phyloP scores from a whole-genome alignment of 2,329 filamentous ascomycete species.

The Bipolaris gigantea region DNA sequence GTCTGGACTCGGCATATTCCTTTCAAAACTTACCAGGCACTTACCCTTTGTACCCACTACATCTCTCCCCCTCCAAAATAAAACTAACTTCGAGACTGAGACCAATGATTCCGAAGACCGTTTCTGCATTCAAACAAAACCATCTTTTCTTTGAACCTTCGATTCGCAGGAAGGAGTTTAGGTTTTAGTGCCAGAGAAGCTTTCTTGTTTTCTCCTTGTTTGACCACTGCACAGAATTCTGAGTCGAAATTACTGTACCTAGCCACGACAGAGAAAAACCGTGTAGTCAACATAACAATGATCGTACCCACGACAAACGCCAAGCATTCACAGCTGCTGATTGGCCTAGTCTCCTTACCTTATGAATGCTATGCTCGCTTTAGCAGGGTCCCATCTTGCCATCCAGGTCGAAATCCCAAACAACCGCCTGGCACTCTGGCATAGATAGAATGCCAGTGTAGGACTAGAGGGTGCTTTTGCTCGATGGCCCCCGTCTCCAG shows the following conservation, averaged over 20 bases:
- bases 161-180: no score
- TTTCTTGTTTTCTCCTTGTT: no score
- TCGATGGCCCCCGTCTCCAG: constrained; percentile 23
- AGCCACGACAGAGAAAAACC: no score
- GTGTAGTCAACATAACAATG: no score
- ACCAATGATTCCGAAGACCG: no score
- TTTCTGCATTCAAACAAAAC: no score
- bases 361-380: constrained; percentile 29
- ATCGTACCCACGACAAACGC: neutral
- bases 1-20: constrained; percentile 26
- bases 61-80: neutral
- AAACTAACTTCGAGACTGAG: no score
- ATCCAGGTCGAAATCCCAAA: constrained; percentile 16
- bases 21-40: constrained; percentile 19
- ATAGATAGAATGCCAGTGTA: constrained; percentile 28
- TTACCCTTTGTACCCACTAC: neutral
- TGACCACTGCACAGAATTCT: no score
- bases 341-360: constrained; percentile 24
- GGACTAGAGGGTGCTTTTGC: constrained; percentile 27
- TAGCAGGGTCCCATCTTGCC: constrained; percentile 29
- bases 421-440: constrained; percentile 10
- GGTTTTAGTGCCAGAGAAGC: no score
- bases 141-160: no score
- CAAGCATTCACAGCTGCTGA: constrained; percentile 2
- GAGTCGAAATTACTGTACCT: no score